Conservation (phyloP, 2,329 filamentous ascomycete genomes). For the Colletotrichum cereale region DNA sequence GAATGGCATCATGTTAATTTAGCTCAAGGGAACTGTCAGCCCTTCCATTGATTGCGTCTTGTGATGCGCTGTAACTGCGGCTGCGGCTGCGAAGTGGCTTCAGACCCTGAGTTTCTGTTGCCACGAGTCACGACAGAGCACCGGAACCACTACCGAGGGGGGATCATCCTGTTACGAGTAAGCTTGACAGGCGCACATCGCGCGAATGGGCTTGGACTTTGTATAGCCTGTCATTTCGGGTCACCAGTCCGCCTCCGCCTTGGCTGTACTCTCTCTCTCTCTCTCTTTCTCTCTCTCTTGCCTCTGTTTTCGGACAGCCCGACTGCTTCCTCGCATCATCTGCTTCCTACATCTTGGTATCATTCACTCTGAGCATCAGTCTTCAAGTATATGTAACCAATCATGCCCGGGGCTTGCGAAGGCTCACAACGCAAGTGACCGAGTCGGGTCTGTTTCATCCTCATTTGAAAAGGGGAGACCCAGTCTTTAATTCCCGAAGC, state of each 20-base stretch:
- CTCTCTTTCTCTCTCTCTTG: not conserved
- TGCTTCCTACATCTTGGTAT: not conserved
- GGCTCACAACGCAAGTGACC: not conserved
- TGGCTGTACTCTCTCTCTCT: no score
- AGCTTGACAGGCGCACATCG: not conserved
- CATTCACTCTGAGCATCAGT: not conserved
- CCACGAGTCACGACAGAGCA: not conserved
- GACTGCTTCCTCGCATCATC: conserved; percentile 1
- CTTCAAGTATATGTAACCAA: no score
- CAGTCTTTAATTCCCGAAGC: conserved; percentile 26
- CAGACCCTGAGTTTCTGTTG: not conserved
- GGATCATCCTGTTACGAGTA: not conserved
- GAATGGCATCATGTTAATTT: not conserved
- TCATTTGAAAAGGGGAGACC: conserved; percentile 19
- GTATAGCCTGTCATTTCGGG: not conserved
- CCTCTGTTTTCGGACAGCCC: not conserved
- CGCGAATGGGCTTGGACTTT: not conserved
- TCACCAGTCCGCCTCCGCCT: conserved; percentile 1
- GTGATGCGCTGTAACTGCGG: conserved; percentile 4
- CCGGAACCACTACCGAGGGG: conserved; percentile 5
- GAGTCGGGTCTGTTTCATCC: conserved; percentile 16
- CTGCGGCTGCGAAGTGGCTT: not conserved
- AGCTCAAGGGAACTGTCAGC: not conserved
- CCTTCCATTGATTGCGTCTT: not conserved
- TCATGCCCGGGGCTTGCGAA: not conserved